Evolutionary conservation across 176 grass and related monocot species (phyloP).

Genomic region (Panicum miliaceum): DNA sequence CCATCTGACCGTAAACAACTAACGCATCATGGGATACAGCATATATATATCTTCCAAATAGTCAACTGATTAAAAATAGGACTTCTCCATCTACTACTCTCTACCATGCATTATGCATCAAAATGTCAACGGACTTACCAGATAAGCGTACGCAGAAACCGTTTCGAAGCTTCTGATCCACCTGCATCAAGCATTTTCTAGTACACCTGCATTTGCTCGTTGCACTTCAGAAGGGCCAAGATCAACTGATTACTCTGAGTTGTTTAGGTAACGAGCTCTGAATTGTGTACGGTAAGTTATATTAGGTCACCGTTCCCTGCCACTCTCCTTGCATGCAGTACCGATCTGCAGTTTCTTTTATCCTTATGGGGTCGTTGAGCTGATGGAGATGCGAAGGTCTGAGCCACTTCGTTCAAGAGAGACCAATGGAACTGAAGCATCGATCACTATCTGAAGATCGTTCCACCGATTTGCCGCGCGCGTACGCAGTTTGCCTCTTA

Average conservation of each 20-base stretch:
- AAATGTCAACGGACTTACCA: constrained; percentile 34
- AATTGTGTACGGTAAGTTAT: background rate
- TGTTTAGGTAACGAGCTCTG: background rate
- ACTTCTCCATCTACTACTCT: background rate
- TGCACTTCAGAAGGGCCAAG: background rate
- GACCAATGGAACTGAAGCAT: background rate
- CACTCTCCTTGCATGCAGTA: background rate
- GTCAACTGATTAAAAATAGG: constrained; percentile 37
- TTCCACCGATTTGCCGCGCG: constrained; percentile 41
- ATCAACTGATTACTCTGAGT: background rate
- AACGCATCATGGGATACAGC: background rate
- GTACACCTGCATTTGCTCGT: constrained; percentile 8
- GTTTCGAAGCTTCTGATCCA: constrained; percentile 1
- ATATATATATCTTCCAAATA: background rate
- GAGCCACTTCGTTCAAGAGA: background rate
- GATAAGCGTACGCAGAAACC: constrained; percentile 7
- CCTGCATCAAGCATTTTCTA: background rate
- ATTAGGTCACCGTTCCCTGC: background rate
- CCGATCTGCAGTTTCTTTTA: constrained; percentile 3
- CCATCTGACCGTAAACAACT: background rate
- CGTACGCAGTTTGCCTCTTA: constrained; percentile 17
- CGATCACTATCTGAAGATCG: background rate
- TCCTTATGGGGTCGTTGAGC: background rate
- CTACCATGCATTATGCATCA: background rate
- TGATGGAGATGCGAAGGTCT: constrained; percentile 1